These are phyloP conservation scores for Cryptococcus amylolentus DNA, from an alignment of 1,284 basidiomycete genomes.

Conservation along the genomic window DNA sequence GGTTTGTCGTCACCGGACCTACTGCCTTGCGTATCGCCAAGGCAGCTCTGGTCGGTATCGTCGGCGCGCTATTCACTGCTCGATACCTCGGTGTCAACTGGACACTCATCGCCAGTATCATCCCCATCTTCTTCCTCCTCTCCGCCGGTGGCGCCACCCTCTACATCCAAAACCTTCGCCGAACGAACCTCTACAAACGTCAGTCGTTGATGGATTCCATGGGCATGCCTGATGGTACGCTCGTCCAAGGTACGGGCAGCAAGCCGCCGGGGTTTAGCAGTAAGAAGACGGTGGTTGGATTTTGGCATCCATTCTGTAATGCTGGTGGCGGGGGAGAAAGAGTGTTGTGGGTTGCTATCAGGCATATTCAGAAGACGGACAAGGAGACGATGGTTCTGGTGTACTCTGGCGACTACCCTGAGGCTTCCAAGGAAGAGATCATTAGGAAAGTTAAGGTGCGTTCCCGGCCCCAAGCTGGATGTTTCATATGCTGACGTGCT, in stretches of 20 bases:
- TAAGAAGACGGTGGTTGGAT: conserved; percentile 61
- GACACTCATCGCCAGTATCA: conserved; percentile 29
- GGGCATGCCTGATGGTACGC: conserved; percentile 30
- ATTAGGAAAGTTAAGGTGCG: conserved; percentile 74
- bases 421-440: conserved; percentile 75
- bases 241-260: conserved; percentile 30
- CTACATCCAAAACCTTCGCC: conserved; percentile 17
- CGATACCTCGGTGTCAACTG: conserved; percentile 37
- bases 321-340: conserved; percentile 96
- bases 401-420: conserved; percentile 79
- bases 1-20: conserved; percentile 38
- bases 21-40: conserved; percentile 18
- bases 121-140: conserved; percentile 36
- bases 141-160: conserved; percentile 17
- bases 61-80: not conserved
- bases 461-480: conserved; percentile 1
- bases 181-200: conserved; percentile 28
- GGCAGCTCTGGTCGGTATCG: not conserved
- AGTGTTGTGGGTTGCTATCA: conserved; percentile 89
- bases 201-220: conserved; percentile 25
- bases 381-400: conserved; percentile 71
- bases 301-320: conserved; percentile 97
- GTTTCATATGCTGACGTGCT: not conserved
- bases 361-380: conserved; percentile 70
- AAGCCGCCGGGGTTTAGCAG: conserved; percentile 28